These are phyloP conservation scores for Zelopaecilomyces penicillatus DNA, from an alignment of 2,329 filamentous ascomycete genomes.

Conservation along the genomic window DNA sequence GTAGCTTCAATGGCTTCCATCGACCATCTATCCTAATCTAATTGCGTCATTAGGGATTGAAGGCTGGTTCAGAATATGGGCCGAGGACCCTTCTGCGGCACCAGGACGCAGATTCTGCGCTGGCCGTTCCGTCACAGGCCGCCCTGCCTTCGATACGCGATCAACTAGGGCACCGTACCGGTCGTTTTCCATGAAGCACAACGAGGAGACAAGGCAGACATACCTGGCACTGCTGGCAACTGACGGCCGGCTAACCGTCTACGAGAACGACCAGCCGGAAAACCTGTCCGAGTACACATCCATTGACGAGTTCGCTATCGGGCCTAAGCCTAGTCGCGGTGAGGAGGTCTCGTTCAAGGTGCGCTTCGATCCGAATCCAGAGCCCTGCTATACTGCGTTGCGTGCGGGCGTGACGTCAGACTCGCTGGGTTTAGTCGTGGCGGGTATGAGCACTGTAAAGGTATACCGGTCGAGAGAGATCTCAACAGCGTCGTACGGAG, in stretches of 20 bases:
- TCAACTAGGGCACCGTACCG: conserved; percentile 57
- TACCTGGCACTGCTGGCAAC: conserved; percentile 79
- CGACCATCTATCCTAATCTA: conserved; percentile 77
- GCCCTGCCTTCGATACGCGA: conserved; percentile 47
- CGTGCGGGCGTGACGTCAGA: conserved; percentile 74
- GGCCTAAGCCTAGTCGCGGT: conserved; percentile 61
- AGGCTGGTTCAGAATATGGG: conserved; percentile 85
- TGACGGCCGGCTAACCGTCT: conserved; percentile 70
- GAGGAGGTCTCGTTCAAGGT: conserved; percentile 84
- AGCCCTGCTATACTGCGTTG: conserved; percentile 69
- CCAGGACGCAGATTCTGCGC: conserved; percentile 74
- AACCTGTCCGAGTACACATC: conserved; percentile 67
- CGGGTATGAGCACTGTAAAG: conserved; percentile 73
- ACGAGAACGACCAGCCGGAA: conserved; percentile 80
- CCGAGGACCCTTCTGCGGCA: conserved; percentile 75
- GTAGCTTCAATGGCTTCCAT: conserved; percentile 87
- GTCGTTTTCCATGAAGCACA: conserved; percentile 77
- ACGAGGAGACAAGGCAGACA: conserved; percentile 70
- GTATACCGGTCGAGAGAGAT: conserved; percentile 69
- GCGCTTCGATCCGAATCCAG: conserved; percentile 78
- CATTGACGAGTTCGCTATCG: conserved; percentile 69
- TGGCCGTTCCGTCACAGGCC: conserved; percentile 39
- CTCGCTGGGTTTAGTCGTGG: conserved; percentile 72
- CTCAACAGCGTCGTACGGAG: conserved; percentile 42
- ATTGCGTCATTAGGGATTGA: conserved; percentile 85